Conservation (phyloP, 2,329 filamentous ascomycete genomes). For the Talaromyces sp. region DNA sequence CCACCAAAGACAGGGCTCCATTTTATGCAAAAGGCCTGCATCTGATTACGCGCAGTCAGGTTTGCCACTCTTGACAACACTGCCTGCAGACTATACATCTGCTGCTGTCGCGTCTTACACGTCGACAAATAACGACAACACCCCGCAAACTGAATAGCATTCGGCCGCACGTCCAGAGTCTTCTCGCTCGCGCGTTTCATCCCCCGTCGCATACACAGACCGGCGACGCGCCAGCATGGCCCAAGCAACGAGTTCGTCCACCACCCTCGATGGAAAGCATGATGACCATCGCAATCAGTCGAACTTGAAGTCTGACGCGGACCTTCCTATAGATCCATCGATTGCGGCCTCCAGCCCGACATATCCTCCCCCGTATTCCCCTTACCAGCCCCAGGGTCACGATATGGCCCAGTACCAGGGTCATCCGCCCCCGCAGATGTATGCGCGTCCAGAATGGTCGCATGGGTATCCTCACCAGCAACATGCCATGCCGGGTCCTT, state of each 20-base stretch:
- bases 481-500: constrained; percentile 45
- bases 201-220: constrained; percentile 62
- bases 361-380: constrained; percentile 81
- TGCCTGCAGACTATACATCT: constrained; percentile 59
- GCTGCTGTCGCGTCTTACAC: constrained; percentile 45
- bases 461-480: constrained; percentile 42
- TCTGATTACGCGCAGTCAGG: constrained; percentile 81
- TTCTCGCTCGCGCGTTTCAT: constrained; percentile 63
- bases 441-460: constrained; percentile 43
- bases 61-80: constrained; percentile 59
- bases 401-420: constrained; percentile 72
- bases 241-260: constrained; percentile 98
- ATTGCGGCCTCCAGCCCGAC: constrained; percentile 90
- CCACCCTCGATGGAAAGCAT: constrained; percentile 72
- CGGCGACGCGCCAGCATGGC: constrained; percentile 84
- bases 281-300: constrained; percentile 66
- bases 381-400: constrained; percentile 75
- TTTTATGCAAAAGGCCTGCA: constrained; percentile 57
- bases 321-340: constrained; percentile 98
- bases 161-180: constrained; percentile 76
- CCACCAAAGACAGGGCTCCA: not conserved
- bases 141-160: constrained; percentile 84
- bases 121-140: constrained; percentile 50
- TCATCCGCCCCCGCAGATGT: constrained; percentile 45
- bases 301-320: constrained; percentile 82